Evolutionary conservation across 164 flowering plant species (phyloP), one percentile per base, ranked within the genome.

Genomic region (Dillenia turbinata): DNA sequence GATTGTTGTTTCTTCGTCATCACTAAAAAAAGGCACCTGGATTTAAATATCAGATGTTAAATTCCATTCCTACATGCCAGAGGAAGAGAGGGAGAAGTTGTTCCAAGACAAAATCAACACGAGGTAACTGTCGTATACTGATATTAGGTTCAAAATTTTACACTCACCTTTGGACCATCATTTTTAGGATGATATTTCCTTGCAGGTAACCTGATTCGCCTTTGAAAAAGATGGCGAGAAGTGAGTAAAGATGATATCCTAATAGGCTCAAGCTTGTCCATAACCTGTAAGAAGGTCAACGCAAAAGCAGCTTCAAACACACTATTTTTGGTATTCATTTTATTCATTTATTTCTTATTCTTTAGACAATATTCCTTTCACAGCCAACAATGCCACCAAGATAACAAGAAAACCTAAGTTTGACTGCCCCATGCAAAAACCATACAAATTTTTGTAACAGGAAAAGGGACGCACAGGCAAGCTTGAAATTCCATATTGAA

Each of bases 401-500:
- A 33, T 33, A 33, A 33, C 40, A 61, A 43, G 24, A 51, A 65
- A 61, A 47, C n/a, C 45, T 15, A 8, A 11, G 17, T 17, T 15
- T 33, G 40, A 33, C 40, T 33, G 40, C 40, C n/a, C 33, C 56
- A 11, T 15, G 45, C 14, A 24, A 44, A 47, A 50, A 14, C 44
- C 61, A 68, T 11, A 52, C 44, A n/a, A 46, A 54, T 11, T 52
- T 54, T 52, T 44, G 57, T n/a, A 19, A 26, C 5, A 45, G 49
- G 13, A 8, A 66, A 40, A 13, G 47, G 69, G 47, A 53, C 74
- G 75, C 78, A 91, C 92, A 59, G 97, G 97, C 80, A 91, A 76
- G 75, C 81, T 87, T 53, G 96, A 91, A 66, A 91, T 91, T 62
- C 97, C 97, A 84, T 91, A 91, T 70, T 88, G 96, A 67, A 91